Conservation (phyloP, 306 rosid species). For the Geum urbanum region DNA sequence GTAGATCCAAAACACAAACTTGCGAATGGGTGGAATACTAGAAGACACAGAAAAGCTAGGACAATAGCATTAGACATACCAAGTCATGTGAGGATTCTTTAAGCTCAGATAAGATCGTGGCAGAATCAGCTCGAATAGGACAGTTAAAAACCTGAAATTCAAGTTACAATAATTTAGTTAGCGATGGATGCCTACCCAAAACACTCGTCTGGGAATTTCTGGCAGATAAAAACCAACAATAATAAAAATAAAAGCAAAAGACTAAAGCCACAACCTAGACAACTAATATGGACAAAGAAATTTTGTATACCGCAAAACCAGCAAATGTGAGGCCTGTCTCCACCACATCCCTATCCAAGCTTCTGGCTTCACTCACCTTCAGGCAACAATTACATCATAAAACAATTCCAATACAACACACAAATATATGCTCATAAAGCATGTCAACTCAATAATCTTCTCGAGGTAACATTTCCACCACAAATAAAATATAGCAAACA, state of each 20-base stretch:
- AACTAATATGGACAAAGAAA: not conserved
- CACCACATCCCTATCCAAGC: constrained; percentile 93
- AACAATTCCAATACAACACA: constrained; percentile 15
- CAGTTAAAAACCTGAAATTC: constrained; percentile 87
- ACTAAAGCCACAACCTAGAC: not conserved
- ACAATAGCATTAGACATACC: constrained; percentile 43
- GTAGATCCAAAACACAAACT: not conserved
- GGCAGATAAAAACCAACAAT: not conserved
- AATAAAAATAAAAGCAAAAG: not conserved
- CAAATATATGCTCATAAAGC: not conserved
- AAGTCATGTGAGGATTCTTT: constrained; percentile 90
- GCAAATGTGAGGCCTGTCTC: constrained; percentile 85
- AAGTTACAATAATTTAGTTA: constrained; percentile 25
- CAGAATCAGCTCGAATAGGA: constrained; percentile 96
- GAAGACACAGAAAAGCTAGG: not conserved
- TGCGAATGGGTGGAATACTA: not conserved
- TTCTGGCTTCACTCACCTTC: constrained; percentile 99
- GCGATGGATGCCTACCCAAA: not conserved
- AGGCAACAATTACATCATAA: constrained; percentile 30
- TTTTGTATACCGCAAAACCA: constrained; percentile 78
- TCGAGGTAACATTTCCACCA: too few relatives aligned
- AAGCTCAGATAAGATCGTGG: constrained; percentile 67
- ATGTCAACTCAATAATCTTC: not conserved
- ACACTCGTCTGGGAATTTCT: not conserved
- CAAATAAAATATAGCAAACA: too few relatives aligned